phyloP scores from a whole-genome alignment of 2,329 filamentous ascomycete species.

The Pseudogymnoascus sp. region DNA sequence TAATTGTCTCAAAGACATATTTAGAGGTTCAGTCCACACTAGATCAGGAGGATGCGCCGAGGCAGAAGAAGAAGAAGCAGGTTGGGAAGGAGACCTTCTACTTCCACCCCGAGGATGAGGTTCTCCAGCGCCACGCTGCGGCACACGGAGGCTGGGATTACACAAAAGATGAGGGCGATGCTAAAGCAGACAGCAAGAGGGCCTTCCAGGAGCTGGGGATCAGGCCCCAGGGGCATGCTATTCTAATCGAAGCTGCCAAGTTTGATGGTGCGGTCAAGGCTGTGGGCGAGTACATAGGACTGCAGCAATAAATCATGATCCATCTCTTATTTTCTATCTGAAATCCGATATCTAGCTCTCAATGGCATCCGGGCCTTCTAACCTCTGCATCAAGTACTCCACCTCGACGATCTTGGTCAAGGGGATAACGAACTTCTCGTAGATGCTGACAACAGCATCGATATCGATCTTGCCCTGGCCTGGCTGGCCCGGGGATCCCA shows the following conservation, averaged over 20 bases:
- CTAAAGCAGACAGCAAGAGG: constrained; percentile 79
- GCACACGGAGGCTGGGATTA: constrained; percentile 67
- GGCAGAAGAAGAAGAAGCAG: constrained; percentile 59
- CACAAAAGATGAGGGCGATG: constrained; percentile 67
- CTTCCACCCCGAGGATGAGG: constrained; percentile 94
- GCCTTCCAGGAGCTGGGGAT: constrained; percentile 92
- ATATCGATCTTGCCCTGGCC: constrained; percentile 77
- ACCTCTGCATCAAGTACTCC: constrained; percentile 91
- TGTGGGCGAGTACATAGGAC: constrained; percentile 63
- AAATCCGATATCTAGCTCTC: constrained; percentile 7
- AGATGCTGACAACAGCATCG: constrained; percentile 84
- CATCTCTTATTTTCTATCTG: constrained; percentile 15
- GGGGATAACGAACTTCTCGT: constrained; percentile 87
- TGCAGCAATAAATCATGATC: constrained; percentile 34
- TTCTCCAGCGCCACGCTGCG: constrained; percentile 66
- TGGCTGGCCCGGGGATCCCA: constrained; percentile 38
- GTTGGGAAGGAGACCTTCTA: constrained; percentile 61
- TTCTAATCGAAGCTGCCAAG: constrained; percentile 72
- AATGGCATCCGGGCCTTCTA: constrained; percentile 38
- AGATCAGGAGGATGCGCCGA: constrained; percentile 53
- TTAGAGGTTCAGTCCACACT: constrained; percentile 75
- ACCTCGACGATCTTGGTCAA: constrained; percentile 98
- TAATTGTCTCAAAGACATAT: constrained; percentile 89
- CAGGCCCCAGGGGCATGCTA: constrained; percentile 72
- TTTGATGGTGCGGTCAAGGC: constrained; percentile 69